Evolutionary conservation across 169 alveolate genomes (phyloP), one percentile per base, ranked within the genome.

Genomic region (Theileria luwenshuni): DNA sequence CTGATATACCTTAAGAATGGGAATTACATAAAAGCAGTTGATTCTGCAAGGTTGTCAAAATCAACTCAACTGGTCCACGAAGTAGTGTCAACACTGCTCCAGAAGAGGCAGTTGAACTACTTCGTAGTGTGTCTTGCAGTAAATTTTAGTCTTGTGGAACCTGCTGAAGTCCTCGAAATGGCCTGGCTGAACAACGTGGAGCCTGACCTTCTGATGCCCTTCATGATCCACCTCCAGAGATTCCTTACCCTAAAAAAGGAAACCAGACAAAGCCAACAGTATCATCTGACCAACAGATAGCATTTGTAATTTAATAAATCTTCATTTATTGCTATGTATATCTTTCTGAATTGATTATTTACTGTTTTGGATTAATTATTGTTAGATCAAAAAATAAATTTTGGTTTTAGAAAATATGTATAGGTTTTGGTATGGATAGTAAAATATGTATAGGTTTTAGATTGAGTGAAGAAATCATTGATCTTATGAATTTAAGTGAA

Each of bases 121-220:
- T 96, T 98, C 68, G 96, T 98, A 21, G 99, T 99, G 1, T 96
- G 99, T 77, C 92, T 97, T 64, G 96, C 94, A 89, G 95, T 98
- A 62, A 97, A 99, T 90, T 97, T 96, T 86, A 98, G 95, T 70
- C 92, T 96, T 32, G 84, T 98, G 42, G 96, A 95, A 80, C 99
- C 99, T 12, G 99, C 98, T 74, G 95, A 95, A 27, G 98, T 97
- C 13, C 89, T 97, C 93, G 99, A 98, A 94, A 86, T 96, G 62
- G 99, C 99, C 3, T 98, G 99, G 99, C 90, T 97, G 73, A 92
- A 95, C 86, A 96, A 96, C 38, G 93, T 95, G 71, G 89, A 92
- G 13, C 61, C 52, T 73, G 99, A 97, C 83, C 94, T 93, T 77
- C 93, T 95, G 35, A 96, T 97, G 99, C 99, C 99, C 10, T 97